phyloP scores from a whole-genome alignment of 306 rosid genomes.

The Morella rubra region DNA sequence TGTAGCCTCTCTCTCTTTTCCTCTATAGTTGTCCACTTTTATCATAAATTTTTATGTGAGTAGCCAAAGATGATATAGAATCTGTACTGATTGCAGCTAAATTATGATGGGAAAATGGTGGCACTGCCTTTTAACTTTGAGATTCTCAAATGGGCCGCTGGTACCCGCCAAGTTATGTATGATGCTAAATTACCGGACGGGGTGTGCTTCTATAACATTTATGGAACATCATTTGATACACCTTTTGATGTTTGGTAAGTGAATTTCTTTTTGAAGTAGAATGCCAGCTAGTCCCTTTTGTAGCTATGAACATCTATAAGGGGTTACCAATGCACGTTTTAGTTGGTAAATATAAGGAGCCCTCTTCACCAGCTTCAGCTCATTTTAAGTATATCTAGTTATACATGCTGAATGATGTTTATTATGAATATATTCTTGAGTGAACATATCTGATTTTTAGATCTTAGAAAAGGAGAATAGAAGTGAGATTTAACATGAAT shows the following conservation, averaged over 20 bases:
- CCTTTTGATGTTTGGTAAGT: constrained; percentile 88
- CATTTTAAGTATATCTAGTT: background rate
- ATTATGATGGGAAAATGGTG: constrained; percentile 55
- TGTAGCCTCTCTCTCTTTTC: background rate
- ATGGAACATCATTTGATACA: constrained; percentile 74
- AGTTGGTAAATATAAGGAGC: background rate
- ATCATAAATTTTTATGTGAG: background rate
- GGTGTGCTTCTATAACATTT: constrained; percentile 77
- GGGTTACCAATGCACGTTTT: background rate
- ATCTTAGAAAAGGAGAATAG: background rate
- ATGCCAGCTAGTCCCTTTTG: background rate
- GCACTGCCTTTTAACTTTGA: constrained; percentile 73
- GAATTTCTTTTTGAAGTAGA: constrained; percentile 19
- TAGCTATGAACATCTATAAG: background rate
- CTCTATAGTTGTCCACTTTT: background rate
- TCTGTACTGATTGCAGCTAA: constrained; percentile 54
- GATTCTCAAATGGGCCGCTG: constrained; percentile 70
- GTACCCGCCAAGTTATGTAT: constrained; percentile 57
- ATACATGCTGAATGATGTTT: background rate
- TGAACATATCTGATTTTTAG: background rate
- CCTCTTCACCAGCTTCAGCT: background rate
- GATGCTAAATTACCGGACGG: constrained; percentile 74
- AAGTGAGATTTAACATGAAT: background rate
- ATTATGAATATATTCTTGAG: background rate
- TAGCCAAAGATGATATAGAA: constrained; percentile 22